Conservation (phyloP, 2,329 filamentous ascomycete species). For the Fusarium domesticum region DNA sequence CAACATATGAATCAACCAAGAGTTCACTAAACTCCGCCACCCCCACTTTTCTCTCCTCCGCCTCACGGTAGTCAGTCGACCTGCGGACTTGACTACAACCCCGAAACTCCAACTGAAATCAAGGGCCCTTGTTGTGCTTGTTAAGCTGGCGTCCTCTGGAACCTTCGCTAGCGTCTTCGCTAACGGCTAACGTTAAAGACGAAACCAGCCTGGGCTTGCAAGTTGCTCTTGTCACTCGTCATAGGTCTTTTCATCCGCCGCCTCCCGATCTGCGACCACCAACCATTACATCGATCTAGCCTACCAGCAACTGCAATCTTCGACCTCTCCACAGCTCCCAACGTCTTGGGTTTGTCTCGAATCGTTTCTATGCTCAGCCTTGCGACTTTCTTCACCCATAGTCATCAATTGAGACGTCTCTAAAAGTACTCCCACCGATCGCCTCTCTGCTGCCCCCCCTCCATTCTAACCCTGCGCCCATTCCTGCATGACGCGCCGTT, state of each 20-base stretch:
- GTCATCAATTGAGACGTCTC: background rate
- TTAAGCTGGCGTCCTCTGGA: background rate
- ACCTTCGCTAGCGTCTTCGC: background rate
- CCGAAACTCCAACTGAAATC: background rate
- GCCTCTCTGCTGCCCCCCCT: background rate
- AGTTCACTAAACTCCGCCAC: background rate
- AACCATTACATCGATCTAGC: background rate
- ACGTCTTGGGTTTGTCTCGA: background rate
- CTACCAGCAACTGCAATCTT: background rate
- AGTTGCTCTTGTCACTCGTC: background rate
- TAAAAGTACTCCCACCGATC: background rate
- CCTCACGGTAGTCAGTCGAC: background rate
- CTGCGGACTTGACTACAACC: background rate
- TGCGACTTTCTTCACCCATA: background rate
- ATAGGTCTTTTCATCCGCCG: background rate
- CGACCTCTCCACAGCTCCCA: background rate
- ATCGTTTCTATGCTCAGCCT: background rate
- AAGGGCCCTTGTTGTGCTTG: background rate
- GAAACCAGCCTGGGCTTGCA: background rate
- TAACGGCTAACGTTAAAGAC: background rate
- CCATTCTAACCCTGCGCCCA: background rate
- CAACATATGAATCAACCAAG: too few relatives aligned
- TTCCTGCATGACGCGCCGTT: background rate
- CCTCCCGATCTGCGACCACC: background rate
- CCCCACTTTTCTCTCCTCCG: background rate